A percentile compares a stretch with the other conserved stretches of the same genome.
Evolutionary conservation across 1,284 basidiomycete species (phyloP).

Genomic region (Leccinum cinnamomeum): DNA sequence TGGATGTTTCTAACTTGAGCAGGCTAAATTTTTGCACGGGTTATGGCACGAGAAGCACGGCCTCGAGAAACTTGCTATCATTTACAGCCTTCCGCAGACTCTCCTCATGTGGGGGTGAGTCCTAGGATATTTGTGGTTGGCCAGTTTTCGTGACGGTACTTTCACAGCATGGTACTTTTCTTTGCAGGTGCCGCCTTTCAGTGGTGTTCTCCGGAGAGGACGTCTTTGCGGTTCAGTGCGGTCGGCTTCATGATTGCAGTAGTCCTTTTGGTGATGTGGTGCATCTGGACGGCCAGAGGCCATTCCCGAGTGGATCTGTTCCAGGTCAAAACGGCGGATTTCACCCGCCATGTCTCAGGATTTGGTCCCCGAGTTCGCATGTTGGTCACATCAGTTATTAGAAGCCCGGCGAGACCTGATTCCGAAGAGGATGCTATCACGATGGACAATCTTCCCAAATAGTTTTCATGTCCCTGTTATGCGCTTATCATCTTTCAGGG

Average conservation of each 20-base stretch:
- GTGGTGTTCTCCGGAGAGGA: conserved; percentile 21
- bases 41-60: conserved; percentile 32
- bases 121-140: neutral
- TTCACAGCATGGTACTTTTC: conserved; percentile 32
- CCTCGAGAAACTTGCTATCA: conserved; percentile 38
- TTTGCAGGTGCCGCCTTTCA: conserved; percentile 28
- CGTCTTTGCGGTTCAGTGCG: neutral
- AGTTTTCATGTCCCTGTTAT: neutral
- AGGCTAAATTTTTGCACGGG: conserved; percentile 32
- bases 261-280: conserved; percentile 22
- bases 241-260: conserved; percentile 9
- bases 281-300: conserved; percentile 23
- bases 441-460: neutral
- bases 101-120: conserved; percentile 44
- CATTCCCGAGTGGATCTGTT: neutral
- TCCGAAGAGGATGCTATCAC: neutral
- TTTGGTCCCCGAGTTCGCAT: neutral
- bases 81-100: conserved; percentile 39
- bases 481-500: neutral
- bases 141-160: neutral
- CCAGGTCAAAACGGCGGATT: neutral
- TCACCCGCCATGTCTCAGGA: neutral
- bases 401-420: neutral
- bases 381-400: neutral
- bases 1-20: neutral